phyloP scores from a whole-genome alignment of 1,284 basidiomycete species.

The Moniliophthora roreri region DNA sequence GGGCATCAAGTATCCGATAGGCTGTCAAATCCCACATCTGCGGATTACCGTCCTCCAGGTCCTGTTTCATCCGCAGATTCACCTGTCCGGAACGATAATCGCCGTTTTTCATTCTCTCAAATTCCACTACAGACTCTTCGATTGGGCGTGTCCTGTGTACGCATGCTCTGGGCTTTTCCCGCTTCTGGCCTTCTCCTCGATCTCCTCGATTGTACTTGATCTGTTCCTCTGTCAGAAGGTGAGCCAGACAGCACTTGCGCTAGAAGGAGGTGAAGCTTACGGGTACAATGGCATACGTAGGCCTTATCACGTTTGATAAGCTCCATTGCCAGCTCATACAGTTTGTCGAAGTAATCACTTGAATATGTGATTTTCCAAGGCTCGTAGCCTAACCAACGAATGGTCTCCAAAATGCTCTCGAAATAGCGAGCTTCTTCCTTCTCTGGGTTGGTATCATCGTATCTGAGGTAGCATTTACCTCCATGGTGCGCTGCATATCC shows the following conservation, averaged over 20 bases:
- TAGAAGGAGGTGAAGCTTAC: slow-evolving; percentile 45
- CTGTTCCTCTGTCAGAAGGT: slow-evolving; percentile 69
- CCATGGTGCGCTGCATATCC: slow-evolving; percentile 93
- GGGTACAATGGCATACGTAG: slow-evolving; percentile 95
- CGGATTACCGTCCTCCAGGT: slow-evolving; percentile 90
- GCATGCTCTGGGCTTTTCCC: slow-evolving; percentile 86
- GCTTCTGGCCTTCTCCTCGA: slow-evolving; percentile 54
- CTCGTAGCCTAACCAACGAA: slow-evolving; percentile 97
- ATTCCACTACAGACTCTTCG: slow-evolving; percentile 85
- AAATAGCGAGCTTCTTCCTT: slow-evolving; percentile 97
- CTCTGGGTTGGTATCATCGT: slow-evolving; percentile 98
- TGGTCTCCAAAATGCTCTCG: slow-evolving; percentile 93
- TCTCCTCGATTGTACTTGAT: slow-evolving; percentile 80
- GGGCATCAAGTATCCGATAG: slow-evolving; percentile 88
- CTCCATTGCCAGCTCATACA: slow-evolving; percentile 91
- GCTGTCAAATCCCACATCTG: slow-evolving; percentile 99
- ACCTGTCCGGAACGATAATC: slow-evolving; percentile 90
- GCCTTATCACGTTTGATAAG: slow-evolving; percentile 90
- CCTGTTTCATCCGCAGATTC: slow-evolving; percentile 97
- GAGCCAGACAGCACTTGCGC: slow-evolving; percentile 6
- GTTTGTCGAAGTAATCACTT: slow-evolving; percentile 91
- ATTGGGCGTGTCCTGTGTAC: slow-evolving; percentile 83
- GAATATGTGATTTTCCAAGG: slow-evolving; percentile 99
- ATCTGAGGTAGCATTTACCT: slow-evolving; percentile 92
- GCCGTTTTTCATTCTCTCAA: slow-evolving; percentile 92